Conservation (phyloP, 2,329 filamentous ascomycete genomes). For the Fusarium abutilonis region DNA sequence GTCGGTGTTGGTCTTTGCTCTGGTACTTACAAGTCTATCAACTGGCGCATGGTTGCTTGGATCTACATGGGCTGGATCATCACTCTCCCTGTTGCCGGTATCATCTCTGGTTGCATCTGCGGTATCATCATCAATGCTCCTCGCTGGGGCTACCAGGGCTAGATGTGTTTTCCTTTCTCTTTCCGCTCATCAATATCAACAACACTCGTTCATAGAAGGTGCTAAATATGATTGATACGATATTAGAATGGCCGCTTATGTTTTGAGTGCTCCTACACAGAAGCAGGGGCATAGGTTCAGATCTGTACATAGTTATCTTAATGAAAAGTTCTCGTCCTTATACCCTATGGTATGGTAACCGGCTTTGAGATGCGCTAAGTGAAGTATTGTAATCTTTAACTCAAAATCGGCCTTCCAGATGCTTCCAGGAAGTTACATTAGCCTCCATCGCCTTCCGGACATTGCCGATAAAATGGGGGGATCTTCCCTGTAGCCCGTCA, state of each 20-base stretch:
- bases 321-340: no score
- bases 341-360: no score
- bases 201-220: not conserved
- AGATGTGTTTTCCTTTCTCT: not conserved
- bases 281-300: no score
- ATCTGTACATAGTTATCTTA: no score
- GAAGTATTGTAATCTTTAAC: not conserved
- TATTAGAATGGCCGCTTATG: constrained; percentile 7
- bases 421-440: not conserved
- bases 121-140: constrained; percentile 71
- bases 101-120: constrained; percentile 69
- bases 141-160: constrained; percentile 51
- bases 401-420: not conserved
- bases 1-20: constrained; percentile 71
- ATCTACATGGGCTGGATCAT: constrained; percentile 70
- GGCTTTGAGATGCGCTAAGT: no score
- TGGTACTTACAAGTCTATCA: constrained; percentile 59
- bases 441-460: not conserved
- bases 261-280: no score
- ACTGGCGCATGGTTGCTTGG: constrained; percentile 71
- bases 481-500: not conserved
- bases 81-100: constrained; percentile 66
- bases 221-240: not conserved
- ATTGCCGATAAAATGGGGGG: not conserved
- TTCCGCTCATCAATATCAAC: not conserved